These are phyloP conservation scores for Chamaenerion angustifolium DNA, from an alignment of 345 rosid genomes.

Conservation along the genomic window DNA sequence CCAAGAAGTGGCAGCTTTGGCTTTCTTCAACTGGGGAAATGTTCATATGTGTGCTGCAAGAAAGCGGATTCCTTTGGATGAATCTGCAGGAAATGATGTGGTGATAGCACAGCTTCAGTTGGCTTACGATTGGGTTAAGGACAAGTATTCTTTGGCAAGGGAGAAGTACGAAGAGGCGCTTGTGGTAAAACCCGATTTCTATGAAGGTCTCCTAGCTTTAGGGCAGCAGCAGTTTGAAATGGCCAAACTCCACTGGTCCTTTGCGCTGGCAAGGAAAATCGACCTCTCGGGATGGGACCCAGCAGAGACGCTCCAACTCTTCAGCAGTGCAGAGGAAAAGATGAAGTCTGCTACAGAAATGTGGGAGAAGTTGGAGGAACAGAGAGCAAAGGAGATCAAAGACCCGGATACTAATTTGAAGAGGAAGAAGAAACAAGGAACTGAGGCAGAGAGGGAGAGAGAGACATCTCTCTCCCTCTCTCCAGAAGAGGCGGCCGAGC, in stretches of 20 bases:
- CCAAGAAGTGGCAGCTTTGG: constrained; percentile 95
- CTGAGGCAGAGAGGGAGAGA: constrained; percentile 29
- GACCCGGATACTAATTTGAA: constrained; percentile 50
- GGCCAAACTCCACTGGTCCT: constrained; percentile 98
- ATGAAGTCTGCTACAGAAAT: constrained; percentile 85
- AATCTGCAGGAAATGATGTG: constrained; percentile 56
- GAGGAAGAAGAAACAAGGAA: constrained; percentile 66
- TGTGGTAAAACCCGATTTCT: constrained; percentile 74
- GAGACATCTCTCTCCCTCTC: constrained; percentile 36
- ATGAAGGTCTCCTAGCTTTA: constrained; percentile 84
- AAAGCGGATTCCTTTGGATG: constrained; percentile 86
- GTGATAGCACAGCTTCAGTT: constrained; percentile 59
- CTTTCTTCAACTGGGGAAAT: constrained; percentile 98
- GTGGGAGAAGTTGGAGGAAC: constrained; percentile 98
- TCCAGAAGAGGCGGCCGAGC: constrained; percentile 88
- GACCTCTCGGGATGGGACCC: constrained; percentile 76
- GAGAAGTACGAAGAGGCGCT: constrained; percentile 75
- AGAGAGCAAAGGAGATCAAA: constrained; percentile 50
- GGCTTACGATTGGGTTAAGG: constrained; percentile 90
- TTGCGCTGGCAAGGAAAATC: constrained; percentile 57
- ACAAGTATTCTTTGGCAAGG: constrained; percentile 70
- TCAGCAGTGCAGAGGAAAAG: constrained; percentile 75
- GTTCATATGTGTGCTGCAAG: constrained; percentile 98
- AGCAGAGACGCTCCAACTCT: constrained; percentile 53
- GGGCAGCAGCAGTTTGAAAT: constrained; percentile 97